phyloP scores from a whole-genome alignment of 129 eudicot species.

The Deinandra increscens region DNA sequence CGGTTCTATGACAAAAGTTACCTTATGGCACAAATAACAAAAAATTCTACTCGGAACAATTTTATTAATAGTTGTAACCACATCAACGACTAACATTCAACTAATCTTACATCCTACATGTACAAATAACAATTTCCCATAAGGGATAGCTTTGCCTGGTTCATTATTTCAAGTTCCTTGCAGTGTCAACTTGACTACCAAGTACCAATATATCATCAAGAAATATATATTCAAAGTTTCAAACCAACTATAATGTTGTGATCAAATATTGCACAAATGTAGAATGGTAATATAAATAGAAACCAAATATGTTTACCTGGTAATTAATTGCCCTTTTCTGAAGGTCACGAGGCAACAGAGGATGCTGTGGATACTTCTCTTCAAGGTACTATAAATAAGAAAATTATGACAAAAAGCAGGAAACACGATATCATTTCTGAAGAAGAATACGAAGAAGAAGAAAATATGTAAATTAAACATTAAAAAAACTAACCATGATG shows the following conservation, averaged over 20 bases:
- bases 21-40: not conserved
- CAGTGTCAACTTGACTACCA: not conserved
- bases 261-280: slow-evolving; percentile 2
- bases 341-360: slow-evolving; percentile 72
- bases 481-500: slow-evolving; percentile 50
- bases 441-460: not conserved
- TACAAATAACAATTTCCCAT: not conserved
- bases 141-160: not conserved
- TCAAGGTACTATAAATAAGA: slow-evolving; percentile 62
- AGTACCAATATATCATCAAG: too few relatives aligned
- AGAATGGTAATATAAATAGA: slow-evolving; percentile 5
- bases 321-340: slow-evolving; percentile 71
- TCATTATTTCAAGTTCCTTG: not conserved
- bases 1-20: not conserved
- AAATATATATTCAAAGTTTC: not conserved
- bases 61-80: not conserved
- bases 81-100: not conserved
- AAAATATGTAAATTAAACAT: not conserved
- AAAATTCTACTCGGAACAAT: not conserved
- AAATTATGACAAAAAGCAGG: not conserved
- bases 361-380: slow-evolving; percentile 85
- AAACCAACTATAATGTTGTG: not conserved
- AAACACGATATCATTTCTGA: not conserved
- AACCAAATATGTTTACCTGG: slow-evolving; percentile 51
- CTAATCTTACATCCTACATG: not conserved